These are phyloP conservation scores for Chrysosporium queenslandicum DNA, from an alignment of 2,329 filamentous ascomycete species.

Conservation along the genomic window DNA sequence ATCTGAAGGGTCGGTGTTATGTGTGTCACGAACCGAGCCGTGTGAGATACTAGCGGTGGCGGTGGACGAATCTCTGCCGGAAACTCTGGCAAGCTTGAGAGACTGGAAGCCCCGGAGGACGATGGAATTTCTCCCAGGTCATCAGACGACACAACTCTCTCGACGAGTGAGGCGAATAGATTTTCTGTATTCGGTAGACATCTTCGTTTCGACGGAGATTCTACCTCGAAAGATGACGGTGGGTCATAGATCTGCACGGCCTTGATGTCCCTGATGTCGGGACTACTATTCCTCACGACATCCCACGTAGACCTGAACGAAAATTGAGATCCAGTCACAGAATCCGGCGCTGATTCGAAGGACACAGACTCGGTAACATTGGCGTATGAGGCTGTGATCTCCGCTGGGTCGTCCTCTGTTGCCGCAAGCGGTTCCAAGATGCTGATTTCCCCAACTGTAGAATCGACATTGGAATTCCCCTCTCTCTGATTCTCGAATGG, in stretches of 20 bases:
- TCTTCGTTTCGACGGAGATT: constrained; percentile 1
- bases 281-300: constrained; percentile 9
- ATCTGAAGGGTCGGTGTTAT: constrained; percentile 48
- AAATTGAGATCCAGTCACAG: background rate
- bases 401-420: background rate
- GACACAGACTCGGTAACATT: background rate
- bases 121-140: background rate
- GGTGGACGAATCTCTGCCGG: constrained; percentile 43
- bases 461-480: background rate
- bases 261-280: background rate
- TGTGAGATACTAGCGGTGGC: constrained; percentile 42
- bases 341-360: background rate
- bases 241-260: background rate
- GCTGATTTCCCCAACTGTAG: constrained; percentile 4
- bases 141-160: background rate
- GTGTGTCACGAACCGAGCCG: constrained; percentile 41
- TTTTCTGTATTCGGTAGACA: background rate
- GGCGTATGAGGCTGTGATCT: background rate
- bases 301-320: constrained; percentile 10
- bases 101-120: background rate
- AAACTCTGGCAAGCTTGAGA: constrained; percentile 17
- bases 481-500: background rate
- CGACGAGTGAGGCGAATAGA: background rate
- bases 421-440: constrained; percentile 3
- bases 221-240: background rate